A percentile compares a stretch with the other conserved stretches of the same genome.
Evolutionary conservation across 2,329 filamentous ascomycete species (phyloP).

Genomic region (Diaporthe amygdali): DNA sequence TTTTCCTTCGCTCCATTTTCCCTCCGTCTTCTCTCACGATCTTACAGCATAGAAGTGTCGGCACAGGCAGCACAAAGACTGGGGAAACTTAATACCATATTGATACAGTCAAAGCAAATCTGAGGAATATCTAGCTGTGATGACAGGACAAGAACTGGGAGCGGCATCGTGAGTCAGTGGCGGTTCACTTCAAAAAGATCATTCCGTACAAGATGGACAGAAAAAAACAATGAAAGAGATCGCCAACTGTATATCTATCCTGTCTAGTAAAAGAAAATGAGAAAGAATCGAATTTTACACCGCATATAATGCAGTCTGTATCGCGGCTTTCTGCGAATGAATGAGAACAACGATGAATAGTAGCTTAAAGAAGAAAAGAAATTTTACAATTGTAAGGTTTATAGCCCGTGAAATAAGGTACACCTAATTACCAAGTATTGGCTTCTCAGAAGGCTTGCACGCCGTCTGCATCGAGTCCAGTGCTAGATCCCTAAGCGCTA

Average conservation of each 20-base stretch:
- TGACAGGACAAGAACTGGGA: neutral
- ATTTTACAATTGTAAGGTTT: neutral
- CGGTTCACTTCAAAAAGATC: no score
- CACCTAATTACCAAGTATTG: no score
- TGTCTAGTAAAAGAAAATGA: neutral
- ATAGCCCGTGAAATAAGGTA: no score
- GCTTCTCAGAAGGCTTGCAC: neutral
- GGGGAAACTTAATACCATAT: neutral
- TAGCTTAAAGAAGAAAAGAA: neutral
- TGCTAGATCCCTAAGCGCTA: neutral
- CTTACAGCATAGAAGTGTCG: neutral
- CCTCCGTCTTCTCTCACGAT: neutral
- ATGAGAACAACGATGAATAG: neutral
- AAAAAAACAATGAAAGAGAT: neutral
- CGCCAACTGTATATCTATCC: no score
- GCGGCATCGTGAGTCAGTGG: neutral
- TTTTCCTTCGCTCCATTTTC: neutral
- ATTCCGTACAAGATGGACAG: neutral
- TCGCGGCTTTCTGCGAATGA: no score
- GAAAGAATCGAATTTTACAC: no score
- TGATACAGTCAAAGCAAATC: neutral
- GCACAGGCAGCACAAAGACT: neutral
- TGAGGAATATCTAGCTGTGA: neutral
- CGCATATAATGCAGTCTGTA: no score
- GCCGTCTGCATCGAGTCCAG: neutral